Percentiles rank a stretch among this genome's conserved stretches.
These are phyloP conservation scores for Penicillium sp. DNA, from an alignment of 2,329 filamentous ascomycete genomes.

Conservation along the genomic window DNA sequence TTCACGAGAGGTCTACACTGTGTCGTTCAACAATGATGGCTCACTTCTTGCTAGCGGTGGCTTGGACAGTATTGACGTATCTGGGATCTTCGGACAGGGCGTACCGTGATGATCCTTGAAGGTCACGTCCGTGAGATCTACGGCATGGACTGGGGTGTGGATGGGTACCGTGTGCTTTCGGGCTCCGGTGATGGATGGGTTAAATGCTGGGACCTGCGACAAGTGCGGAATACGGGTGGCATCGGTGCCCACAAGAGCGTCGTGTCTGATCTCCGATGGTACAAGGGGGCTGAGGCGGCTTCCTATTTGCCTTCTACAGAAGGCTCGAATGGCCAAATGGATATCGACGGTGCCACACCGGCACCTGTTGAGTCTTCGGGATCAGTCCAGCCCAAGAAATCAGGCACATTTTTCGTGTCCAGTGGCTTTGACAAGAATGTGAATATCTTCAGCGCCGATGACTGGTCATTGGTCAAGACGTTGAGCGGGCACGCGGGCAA, in stretches of 20 bases:
- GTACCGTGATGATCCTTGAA: conserved; percentile 93
- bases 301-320: conserved; percentile 56
- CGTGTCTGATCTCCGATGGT: conserved; percentile 91
- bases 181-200: conserved; percentile 92
- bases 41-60: conserved; percentile 88
- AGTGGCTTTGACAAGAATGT: conserved; percentile 92
- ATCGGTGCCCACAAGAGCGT: conserved; percentile 88
- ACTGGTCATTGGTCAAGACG: conserved; percentile 86
- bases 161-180: conserved; percentile 87
- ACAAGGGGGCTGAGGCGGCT: conserved; percentile 74
- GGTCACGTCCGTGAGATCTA: conserved; percentile 92
- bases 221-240: conserved; percentile 74
- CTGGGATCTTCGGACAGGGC: conserved; percentile 88
- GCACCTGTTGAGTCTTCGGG: conserved; percentile 14
- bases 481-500: conserved; percentile 87
- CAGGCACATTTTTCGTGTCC: conserved; percentile 85
- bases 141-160: conserved; percentile 83
- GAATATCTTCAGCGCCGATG: conserved; percentile 92
- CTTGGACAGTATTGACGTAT: conserved; percentile 86
- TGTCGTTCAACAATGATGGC: conserved; percentile 86
- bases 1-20: conserved; percentile 83
- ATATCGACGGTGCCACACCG: conserved; percentile 26
- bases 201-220: conserved; percentile 95
- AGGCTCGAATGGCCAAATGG: conserved; percentile 58
- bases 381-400: conserved; percentile 66